These are phyloP conservation scores for Cryphonectria carpinicola DNA, from an alignment of 2,329 filamentous ascomycete genomes.

Conservation along the genomic window DNA sequence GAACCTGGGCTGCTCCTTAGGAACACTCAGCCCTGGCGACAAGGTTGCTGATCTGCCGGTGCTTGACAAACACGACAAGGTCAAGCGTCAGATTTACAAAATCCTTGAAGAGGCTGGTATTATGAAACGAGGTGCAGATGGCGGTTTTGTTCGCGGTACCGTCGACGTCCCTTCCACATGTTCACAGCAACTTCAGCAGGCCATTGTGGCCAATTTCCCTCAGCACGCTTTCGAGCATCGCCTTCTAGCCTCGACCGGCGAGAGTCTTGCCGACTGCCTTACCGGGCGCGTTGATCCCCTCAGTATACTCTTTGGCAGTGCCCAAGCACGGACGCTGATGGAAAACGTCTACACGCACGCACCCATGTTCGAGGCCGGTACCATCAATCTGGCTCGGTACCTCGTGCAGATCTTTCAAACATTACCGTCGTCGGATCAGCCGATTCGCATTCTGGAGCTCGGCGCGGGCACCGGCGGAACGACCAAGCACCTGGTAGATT, in stretches of 20 bases:
- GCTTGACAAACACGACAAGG: conserved; percentile 35
- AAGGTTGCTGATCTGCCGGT: conserved; percentile 30
- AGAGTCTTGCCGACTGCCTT: conserved; percentile 44
- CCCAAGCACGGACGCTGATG: conserved; percentile 34
- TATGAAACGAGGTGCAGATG: conserved; percentile 13
- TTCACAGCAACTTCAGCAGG: conserved; percentile 31
- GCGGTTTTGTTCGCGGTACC: conserved; percentile 22
- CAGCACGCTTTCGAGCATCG: conserved; percentile 38
- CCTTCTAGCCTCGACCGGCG: conserved; percentile 40
- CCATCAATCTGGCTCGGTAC: conserved; percentile 32
- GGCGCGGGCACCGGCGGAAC: conserved; percentile 50
- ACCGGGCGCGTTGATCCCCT: conserved; percentile 42
- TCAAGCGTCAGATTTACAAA: conserved; percentile 35
- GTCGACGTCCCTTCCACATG: conserved; percentile 16
- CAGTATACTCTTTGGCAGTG: conserved; percentile 43
- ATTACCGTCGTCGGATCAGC: not conserved
- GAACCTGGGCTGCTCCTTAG: conserved; percentile 36
- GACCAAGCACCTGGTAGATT: conserved; percentile 38
- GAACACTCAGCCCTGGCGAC: conserved; percentile 30
- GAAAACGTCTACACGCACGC: conserved; percentile 43
- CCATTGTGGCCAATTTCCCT: conserved; percentile 37
- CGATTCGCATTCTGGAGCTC: conserved; percentile 46
- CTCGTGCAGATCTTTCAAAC: conserved; percentile 14
- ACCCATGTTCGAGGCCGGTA: conserved; percentile 34
- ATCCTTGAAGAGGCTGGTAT: conserved; percentile 36